Evolutionary conservation across 768 basidiomycete genomes (phyloP), one percentile per base, ranked within the genome.

Genomic region (Kwoniella sp.): DNA sequence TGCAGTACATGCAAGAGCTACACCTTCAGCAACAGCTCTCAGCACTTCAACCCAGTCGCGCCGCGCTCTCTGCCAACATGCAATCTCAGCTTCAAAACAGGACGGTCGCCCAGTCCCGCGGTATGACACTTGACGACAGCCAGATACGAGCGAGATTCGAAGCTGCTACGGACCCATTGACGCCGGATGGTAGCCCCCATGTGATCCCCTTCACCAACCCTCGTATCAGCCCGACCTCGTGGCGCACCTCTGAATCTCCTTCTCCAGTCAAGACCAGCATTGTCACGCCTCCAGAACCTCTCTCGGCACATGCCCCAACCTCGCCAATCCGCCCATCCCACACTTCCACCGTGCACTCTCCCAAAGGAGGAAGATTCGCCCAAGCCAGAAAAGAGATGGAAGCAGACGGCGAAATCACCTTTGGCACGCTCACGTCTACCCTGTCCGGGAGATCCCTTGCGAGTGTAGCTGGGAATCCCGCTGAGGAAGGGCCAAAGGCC

Each of bases 331-430:
- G n/a, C n/a, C n/a, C n/a, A n/a, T n/a, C n/a, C n/a, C n/a, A n/a
- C n/a, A 32, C 32, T 20, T 19, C 42, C 8, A 42, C 50, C 3
- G 26, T 46, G 23, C 46, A 46, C 29, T 43, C 56, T 2, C 56
- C 55, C 36, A 45, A 50, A 17, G 37, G 47, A n/a, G 61, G 61
- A 5, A 45, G 61, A 20, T 63, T 63, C 43, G 45, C 56, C 4
- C 61, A 63, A 29, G 61, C 61, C 17, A 50, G 57, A 23, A 53
- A 63, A 37, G 57, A 38, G 17, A 59, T 59, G 53, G 57, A 44
- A 7, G 56, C 60, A 11, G 45, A 39, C 9, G 52, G 52, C 8
- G 52, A 54, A 10, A 43, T 37, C 9, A 36, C 52, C 20, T 46
- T 46, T 27, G 52, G 52, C 9, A 52, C 50, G 36, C 33, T 52